Evolutionary conservation across 495 filamentous ascomycete genomes (phyloP).

Genomic region (Zalerion maritima): DNA sequence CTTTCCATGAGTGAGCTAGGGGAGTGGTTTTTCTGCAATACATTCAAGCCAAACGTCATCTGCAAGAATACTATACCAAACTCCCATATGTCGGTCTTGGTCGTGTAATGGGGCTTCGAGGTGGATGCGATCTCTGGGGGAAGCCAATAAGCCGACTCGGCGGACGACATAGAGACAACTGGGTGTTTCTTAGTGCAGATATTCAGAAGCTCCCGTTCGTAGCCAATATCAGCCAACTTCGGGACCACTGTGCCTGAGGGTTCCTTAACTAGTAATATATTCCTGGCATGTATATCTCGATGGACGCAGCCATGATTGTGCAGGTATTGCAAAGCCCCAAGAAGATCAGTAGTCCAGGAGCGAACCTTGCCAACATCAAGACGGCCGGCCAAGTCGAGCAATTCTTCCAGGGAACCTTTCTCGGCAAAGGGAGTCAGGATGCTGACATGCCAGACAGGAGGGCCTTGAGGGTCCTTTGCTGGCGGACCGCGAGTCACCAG

Average conservation of each 20-base stretch:
- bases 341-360: slow-evolving; percentile 77
- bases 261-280: slow-evolving; percentile 54
- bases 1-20: slow-evolving; percentile 54
- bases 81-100: slow-evolving; percentile 90
- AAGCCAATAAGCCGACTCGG: slow-evolving; percentile 68
- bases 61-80: slow-evolving; percentile 80
- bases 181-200: slow-evolving; percentile 34
- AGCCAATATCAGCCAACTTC: slow-evolving; percentile 57
- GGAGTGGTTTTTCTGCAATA: slow-evolving; percentile 61
- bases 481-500: slow-evolving; percentile 44
- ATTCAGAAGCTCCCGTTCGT: slow-evolving; percentile 45
- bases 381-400: slow-evolving; percentile 63
- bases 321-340: slow-evolving; percentile 76
- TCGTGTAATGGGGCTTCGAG: slow-evolving; percentile 41
- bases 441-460: slow-evolving; percentile 56
- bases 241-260: slow-evolving; percentile 42
- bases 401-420: slow-evolving; percentile 68
- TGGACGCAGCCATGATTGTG: slow-evolving; percentile 74
- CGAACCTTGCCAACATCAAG: slow-evolving; percentile 57
- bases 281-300: slow-evolving; percentile 58
- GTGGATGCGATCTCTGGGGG: slow-evolving; percentile 61
- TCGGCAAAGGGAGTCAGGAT: slow-evolving; percentile 64
- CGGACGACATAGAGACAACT: slow-evolving; percentile 35
- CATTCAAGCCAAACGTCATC: slow-evolving; percentile 80
- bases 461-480: slow-evolving; percentile 20